A percentile compares a stretch with the other conserved stretches of the same genome.
phyloP scores from a whole-genome alignment of 345 rosid species.

The Isatis tinctoria region DNA sequence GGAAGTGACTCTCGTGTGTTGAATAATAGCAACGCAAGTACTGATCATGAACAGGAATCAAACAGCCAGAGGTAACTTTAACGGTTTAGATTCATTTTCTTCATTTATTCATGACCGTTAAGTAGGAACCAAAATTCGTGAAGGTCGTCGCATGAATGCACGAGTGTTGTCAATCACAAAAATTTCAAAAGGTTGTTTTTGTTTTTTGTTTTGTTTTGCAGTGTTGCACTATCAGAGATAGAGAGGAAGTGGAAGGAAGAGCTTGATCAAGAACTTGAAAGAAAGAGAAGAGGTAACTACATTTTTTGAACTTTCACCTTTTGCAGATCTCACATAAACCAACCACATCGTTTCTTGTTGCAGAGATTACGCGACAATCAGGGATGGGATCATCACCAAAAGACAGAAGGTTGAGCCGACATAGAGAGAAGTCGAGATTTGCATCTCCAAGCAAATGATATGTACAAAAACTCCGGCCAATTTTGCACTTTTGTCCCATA shows the following conservation, averaged over 20 bases:
- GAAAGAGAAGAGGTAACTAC: constrained; percentile 63
- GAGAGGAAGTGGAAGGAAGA: constrained; percentile 92
- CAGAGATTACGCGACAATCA: constrained; percentile 82
- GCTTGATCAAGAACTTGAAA: constrained; percentile 89
- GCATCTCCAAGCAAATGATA: constrained; percentile 77
- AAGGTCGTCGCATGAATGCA: too few species aligned
- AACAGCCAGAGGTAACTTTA: constrained; percentile 46
- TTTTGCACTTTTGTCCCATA: constrained; percentile 5
- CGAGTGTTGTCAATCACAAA: too few species aligned
- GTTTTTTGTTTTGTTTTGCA: constrained; percentile 28
- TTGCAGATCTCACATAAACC: too few species aligned
- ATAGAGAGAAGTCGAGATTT: constrained; percentile 78
- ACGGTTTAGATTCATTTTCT: not conserved
- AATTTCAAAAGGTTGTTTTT: too few species aligned
- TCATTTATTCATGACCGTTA: not conserved
- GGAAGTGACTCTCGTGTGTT: constrained; percentile 19
- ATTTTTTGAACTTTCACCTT: not conserved
- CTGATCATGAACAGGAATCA: constrained; percentile 46
- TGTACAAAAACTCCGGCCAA: constrained; percentile 1
- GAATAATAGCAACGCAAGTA: not conserved
- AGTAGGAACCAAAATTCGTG: not conserved
- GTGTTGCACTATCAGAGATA: constrained; percentile 54
- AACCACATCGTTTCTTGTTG: constrained; percentile 2
- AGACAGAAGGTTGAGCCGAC: constrained; percentile 59
- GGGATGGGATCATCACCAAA: constrained; percentile 67